Base-by-base conservation (phyloP, 75 land plant species). In the Isoetes taiwanensis region DNA sequence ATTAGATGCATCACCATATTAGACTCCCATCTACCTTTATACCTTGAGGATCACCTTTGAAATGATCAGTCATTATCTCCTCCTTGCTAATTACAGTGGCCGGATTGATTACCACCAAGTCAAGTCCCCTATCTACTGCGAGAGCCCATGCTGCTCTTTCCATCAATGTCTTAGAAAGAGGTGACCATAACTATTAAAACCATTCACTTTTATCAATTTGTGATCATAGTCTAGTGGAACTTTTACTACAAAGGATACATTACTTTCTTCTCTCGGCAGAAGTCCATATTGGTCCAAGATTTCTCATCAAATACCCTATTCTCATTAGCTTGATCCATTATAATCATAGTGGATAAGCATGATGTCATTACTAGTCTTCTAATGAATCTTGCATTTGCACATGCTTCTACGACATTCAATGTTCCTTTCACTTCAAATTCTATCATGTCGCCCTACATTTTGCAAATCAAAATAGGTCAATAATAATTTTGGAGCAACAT, bases 401-500 rank as follows among this genome's bases (percentile, higher is more conserved):
- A 60, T 2, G 62, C 62, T 25, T 60, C 62, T 6, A 60, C 62
- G 19, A 60, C 62, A 52, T 60, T 60, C 30, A 60, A 25, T 24
- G 58, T 31, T 3, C 62, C 56, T 21, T n/a, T 24, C 17, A 60
- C 24, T 53, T 60, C 62, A 25, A 48, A 60, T 21, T 60, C 62
- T 33, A 60, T 54, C 58, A 52, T 60, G 10, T 60, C 62, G 16
- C 28, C 56, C 62, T 90, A 62, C 68, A 65, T 66, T 23, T 19
- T 14, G 3, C n/a, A 37, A 37, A 9, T 37, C 39, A 14, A 37
- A 14, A 14, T 37, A 9, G n/a, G n/a, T n/a, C n/a, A n/a, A n/a
- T n/a, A n/a, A n/a, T n/a, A n/a, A n/a, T n/a, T n/a, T n/a, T n/a
- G n/a, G n/a, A n/a, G n/a, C n/a, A n/a, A n/a, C n/a, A n/a, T n/a